Evolutionary conservation across 2,329 filamentous ascomycete species (phyloP).

Genomic region (Mollisia scopiformis): DNA sequence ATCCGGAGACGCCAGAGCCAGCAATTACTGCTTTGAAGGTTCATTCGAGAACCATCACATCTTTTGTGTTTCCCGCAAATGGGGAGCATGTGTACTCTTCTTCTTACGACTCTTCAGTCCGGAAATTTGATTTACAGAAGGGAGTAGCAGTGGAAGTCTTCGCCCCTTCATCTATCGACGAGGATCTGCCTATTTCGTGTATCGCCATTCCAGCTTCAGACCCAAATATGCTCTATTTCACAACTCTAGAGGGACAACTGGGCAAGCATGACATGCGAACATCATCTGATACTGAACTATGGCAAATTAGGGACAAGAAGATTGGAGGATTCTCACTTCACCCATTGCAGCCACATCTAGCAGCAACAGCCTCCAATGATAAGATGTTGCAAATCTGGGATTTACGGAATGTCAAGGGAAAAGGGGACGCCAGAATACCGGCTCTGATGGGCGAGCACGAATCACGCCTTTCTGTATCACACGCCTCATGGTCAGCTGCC

Average conservation of each 20-base stretch:
- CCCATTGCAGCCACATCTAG: slow-evolving; percentile 76
- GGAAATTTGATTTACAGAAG: slow-evolving; percentile 82
- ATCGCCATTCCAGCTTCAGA: slow-evolving; percentile 77
- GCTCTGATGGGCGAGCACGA: slow-evolving; percentile 78
- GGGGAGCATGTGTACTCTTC: slow-evolving; percentile 78
- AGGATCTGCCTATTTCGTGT: slow-evolving; percentile 80
- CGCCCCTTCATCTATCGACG: slow-evolving; percentile 68
- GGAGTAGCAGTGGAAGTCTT: slow-evolving; percentile 81
- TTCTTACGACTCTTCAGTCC: slow-evolving; percentile 92
- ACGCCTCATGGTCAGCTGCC: slow-evolving; percentile 84
- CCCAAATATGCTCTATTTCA: slow-evolving; percentile 80
- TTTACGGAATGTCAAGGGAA: slow-evolving; percentile 74
- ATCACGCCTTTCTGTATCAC: slow-evolving; percentile 84
- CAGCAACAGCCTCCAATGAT: slow-evolving; percentile 89
- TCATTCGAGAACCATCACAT: slow-evolving; percentile 85
- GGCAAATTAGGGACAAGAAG: slow-evolving; percentile 85
- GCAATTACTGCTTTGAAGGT: slow-evolving; percentile 89
- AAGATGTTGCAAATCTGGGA: slow-evolving; percentile 93
- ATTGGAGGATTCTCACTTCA: slow-evolving; percentile 92
- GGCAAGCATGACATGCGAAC: slow-evolving; percentile 80
- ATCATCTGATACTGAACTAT: slow-evolving; percentile 62
- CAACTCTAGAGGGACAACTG: slow-evolving; percentile 79
- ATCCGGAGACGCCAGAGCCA: slow-evolving; percentile 68
- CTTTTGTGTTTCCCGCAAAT: slow-evolving; percentile 77
- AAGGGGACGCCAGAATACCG: slow-evolving; percentile 62